Percentiles rank a stretch among this genome's conserved stretches.
These are phyloP conservation scores for Starmera amethionina DNA, from an alignment of 805 yeast genomes.

Conservation along the genomic window DNA sequence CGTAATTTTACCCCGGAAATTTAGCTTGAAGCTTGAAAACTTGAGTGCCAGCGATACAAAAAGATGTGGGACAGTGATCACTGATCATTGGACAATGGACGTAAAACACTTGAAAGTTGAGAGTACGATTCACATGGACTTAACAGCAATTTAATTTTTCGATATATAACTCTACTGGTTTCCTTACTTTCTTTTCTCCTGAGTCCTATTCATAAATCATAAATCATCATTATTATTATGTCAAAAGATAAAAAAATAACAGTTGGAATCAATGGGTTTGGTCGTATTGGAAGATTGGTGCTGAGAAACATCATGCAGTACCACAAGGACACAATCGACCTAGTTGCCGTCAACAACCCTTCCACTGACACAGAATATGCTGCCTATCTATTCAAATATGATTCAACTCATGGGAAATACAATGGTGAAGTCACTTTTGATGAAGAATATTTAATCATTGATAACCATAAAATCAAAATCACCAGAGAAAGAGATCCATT, in stretches of 20 bases:
- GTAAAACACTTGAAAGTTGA: no score
- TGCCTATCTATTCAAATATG: conserved; percentile 68
- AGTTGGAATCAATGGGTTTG: conserved; percentile 67
- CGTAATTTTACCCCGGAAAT: no score
- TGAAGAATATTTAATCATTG: conserved; percentile 41
- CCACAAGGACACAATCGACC: conserved; percentile 27
- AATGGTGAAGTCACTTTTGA: conserved; percentile 46
- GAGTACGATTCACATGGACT: no score
- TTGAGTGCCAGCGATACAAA: no score
- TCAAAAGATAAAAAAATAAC: conserved; percentile 19
- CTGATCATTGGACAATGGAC: no score
- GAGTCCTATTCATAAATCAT: no score
- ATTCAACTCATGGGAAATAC: conserved; percentile 61
- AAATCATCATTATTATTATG: no score
- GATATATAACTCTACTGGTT: no score
- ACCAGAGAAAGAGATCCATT: conserved; percentile 63
- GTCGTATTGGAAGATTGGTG: conserved; percentile 64
- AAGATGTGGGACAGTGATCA: no score
- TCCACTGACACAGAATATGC: conserved; percentile 61
- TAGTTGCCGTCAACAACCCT: conserved; percentile 64
- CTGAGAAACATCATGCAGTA: conserved; percentile 43
- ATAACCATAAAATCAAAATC: conserved; percentile 39
- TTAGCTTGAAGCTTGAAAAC: no score
- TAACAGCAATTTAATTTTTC: no score
- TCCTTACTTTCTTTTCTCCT: no score